Conservation (phyloP, 306 rosid species). For the Abrus precatorius region DNA sequence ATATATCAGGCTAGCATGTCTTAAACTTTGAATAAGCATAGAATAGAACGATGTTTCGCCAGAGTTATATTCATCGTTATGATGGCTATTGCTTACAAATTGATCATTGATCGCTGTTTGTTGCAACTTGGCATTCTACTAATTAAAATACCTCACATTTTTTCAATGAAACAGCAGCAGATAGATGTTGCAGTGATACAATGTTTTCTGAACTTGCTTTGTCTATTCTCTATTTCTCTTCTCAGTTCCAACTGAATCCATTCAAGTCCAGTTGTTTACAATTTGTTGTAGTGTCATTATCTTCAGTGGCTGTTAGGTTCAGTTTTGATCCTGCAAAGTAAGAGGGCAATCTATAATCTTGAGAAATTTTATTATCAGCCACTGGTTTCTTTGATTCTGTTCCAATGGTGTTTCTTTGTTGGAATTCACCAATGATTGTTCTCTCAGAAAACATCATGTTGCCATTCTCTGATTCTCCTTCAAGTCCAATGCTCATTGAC, state of each 20-base stretch:
- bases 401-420: constrained; percentile 30
- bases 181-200: constrained; percentile 14
- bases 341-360: constrained; percentile 54
- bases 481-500: constrained; percentile 66
- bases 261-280: constrained; percentile 86
- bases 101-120: constrained; percentile 1
- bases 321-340: constrained; percentile 59
- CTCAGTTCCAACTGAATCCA: constrained; percentile 77
- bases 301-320: constrained; percentile 67
- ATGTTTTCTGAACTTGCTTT: constrained; percentile 9
- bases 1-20: neutral
- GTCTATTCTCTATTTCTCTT: constrained; percentile 4
- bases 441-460: constrained; percentile 38
- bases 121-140: constrained; percentile 35
- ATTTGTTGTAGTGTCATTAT: constrained; percentile 55
- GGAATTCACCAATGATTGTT: constrained; percentile 46
- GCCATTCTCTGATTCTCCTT: constrained; percentile 52
- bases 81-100: neutral
- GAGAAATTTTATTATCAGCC: constrained; percentile 50
- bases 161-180: constrained; percentile 35
- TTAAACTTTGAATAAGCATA: constrained; percentile 22
- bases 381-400: constrained; percentile 41
- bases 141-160: neutral
- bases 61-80: constrained; percentile 12
- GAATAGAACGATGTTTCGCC: neutral